Base-by-base conservation (phyloP, 192 early-diverging fungal species). In the Borealophlyctis nickersoniae region DNA sequence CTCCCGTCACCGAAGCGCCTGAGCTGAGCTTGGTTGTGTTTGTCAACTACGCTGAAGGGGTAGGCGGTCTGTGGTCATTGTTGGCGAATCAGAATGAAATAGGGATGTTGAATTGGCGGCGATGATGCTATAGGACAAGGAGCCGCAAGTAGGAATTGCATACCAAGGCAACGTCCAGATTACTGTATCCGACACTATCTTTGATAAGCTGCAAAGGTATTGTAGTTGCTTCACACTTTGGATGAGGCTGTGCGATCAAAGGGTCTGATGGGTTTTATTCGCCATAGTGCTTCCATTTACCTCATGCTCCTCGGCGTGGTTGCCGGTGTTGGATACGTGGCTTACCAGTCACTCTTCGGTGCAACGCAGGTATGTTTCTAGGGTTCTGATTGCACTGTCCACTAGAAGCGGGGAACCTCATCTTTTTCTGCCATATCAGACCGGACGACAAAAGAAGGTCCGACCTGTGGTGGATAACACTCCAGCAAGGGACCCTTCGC, bases 191-290 rank as follows among this genome's bases (percentile, higher is more conserved):
- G 75, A 77, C 26, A 80, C 82, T n/a, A 66, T 80, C 48, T 78
- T 84, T 64, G 82, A 84, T 69, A n/a, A n/a, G n/a, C 45, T 80
- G 39, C 80, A 84, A 69, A 71, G 81, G 82, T 84, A 62, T 23
- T 52, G 22, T 9, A 32, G 52, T 55, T n/a, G 19, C 53, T 22
- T 1, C 3, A n/a, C 31, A 0, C 29, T 14, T 4, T 19, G 5
- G 34, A 36, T 7, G 32, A 53, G 22, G 30, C 29, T 59, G 24
- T 63, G 28, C 26, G 30, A 49, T 56, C 62, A 9, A 9, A n/a
- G 30, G 36, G 35, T 4, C 24, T 19, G 5, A 7, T 55, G 11
- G 51, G 45, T n/a, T n/a, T n/a, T n/a, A n/a, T n/a, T n/a, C 26
- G 36, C 5, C 48, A 23, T 56, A 84, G 82, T 30, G 52, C 80